Evolutionary conservation across 2,329 filamentous ascomycete genomes (phyloP).

Genomic region (Rutstroemia sp.): DNA sequence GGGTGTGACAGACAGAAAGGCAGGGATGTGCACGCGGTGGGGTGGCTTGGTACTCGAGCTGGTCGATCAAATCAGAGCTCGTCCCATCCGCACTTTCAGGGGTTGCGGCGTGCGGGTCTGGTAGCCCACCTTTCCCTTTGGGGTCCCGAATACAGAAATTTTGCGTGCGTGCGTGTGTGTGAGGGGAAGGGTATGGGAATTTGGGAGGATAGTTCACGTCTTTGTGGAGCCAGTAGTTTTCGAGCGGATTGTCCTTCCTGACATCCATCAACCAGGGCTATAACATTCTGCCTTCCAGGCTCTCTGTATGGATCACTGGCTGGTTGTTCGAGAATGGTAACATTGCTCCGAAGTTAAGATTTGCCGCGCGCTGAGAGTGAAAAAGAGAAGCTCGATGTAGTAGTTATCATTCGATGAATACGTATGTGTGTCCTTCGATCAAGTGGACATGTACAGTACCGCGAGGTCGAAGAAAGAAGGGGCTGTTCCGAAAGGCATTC

Average conservation of each 20-base stretch:
- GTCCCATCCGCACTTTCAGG: not conserved
- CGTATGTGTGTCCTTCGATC: too few relatives aligned
- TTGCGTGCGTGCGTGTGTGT: not conserved
- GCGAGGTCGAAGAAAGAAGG: too few relatives aligned
- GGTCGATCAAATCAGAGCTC: constrained; percentile 2
- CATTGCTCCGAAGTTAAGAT: not conserved
- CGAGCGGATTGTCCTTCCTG: not conserved
- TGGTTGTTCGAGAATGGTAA: not conserved
- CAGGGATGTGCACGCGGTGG: not conserved
- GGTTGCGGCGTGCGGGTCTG: not conserved
- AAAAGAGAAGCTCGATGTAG: too few relatives aligned
- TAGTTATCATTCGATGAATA: too few relatives aligned
- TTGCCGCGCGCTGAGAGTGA: not conserved
- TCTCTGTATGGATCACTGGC: too few relatives aligned
- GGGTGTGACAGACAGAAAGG: too few relatives aligned
- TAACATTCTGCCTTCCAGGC: not conserved
- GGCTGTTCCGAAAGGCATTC: too few relatives aligned
- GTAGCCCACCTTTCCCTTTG: not conserved
- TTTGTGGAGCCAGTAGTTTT: not conserved
- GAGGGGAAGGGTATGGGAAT: not conserved
- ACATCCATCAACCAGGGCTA: not conserved
- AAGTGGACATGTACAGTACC: too few relatives aligned
- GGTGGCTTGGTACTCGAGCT: not conserved
- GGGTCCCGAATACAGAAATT: not conserved
- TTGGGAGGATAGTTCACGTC: not conserved